phyloP scores from a whole-genome alignment of 2,329 filamentous ascomycete species.

The Ilyonectria mors-panacis region DNA sequence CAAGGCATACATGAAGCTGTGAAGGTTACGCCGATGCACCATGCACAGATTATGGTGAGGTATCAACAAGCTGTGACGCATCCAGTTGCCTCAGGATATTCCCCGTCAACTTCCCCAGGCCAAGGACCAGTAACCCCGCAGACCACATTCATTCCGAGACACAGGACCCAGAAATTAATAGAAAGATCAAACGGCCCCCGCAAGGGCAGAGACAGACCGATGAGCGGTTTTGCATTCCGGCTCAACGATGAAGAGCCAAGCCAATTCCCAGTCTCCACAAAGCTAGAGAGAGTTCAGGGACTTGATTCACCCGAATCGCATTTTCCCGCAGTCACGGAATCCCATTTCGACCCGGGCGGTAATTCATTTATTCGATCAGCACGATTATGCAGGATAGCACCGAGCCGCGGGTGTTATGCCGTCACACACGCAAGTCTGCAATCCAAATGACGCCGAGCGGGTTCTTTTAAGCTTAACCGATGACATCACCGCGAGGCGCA shows the following conservation, averaged over 20 bases:
- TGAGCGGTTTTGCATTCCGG: background rate
- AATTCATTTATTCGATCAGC: slow-evolving; percentile 9
- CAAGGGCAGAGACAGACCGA: background rate
- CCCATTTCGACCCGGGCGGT: background rate
- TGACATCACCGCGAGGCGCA: slow-evolving; percentile 41
- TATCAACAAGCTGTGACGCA: too few species aligned
- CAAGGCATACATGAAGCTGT: background rate
- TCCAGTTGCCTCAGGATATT: too few species aligned
- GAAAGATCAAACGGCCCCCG: too few species aligned
- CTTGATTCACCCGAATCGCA: background rate
- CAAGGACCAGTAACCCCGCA: too few species aligned
- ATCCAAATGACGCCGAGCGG: slow-evolving; percentile 28
- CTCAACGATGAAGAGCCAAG: background rate
- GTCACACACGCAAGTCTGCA: slow-evolving; percentile 26
- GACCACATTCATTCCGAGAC: too few species aligned
- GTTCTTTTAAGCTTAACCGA: slow-evolving; percentile 44
- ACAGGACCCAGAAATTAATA: too few species aligned
- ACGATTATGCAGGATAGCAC: slow-evolving; percentile 28
- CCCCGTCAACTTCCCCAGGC: too few species aligned
- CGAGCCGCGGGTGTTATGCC: slow-evolving; percentile 39
- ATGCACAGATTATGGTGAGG: too few species aligned
- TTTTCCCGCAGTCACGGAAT: slow-evolving; percentile 12
- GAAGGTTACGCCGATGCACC: background rate
- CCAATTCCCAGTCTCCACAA: background rate
- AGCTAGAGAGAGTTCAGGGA: background rate